Base-by-base conservation (phyloP, 2,329 filamentous ascomycete genomes). In the Nothophaeocryptopus gaeumannii region DNA sequence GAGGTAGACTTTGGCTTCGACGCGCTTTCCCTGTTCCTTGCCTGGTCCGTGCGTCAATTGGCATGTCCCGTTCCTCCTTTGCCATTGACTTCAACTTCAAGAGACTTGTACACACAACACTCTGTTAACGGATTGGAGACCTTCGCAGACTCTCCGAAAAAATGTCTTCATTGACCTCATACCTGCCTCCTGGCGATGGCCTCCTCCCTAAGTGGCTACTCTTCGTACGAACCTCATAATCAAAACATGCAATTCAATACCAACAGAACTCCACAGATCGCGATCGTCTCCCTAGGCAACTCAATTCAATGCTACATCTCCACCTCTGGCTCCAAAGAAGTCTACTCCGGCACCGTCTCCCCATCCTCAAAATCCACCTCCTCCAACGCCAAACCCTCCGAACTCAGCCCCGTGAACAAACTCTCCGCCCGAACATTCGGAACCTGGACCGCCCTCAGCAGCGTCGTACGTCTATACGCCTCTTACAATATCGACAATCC, bases 401-500 rank as follows among this genome's bases (percentile, higher is more conserved):
- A 40, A 71, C 50, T 39, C 20, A 63, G 66, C 39, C 78, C 69
- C 70, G 81, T 89, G 48, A 91, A 88, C 5, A 82, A 86, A 5
- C 81, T 96, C 29, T 85, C 84, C 9, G 84, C 84, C 20, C 84
- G 89, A 56, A 83, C 89, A 14, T 95, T 95, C 68, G 90, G 87
- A 46, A 93, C 88, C 29, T 96, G 90, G 85, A 95, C 91, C 0
- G 78, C 92, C 50, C 76, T 95, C 51, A 85, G 86, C 5, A 81
- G 83, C 51, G 74, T 95, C 43, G 79, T 95, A 38, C 82, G 91
- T 45, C 74, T 90, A 58, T 95, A 95, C 66, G 88, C 89, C 4
- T 88, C 88, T 31, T 95, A 95, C 73, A 78, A 95, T 69, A 82
- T 95, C 56, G 76, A 82, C 58, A 78, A 89, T 53, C 80, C 81